These are phyloP conservation scores for Wickerhamomyces chaumierensis DNA, from an alignment of 805 yeast species.

Conservation along the genomic window DNA sequence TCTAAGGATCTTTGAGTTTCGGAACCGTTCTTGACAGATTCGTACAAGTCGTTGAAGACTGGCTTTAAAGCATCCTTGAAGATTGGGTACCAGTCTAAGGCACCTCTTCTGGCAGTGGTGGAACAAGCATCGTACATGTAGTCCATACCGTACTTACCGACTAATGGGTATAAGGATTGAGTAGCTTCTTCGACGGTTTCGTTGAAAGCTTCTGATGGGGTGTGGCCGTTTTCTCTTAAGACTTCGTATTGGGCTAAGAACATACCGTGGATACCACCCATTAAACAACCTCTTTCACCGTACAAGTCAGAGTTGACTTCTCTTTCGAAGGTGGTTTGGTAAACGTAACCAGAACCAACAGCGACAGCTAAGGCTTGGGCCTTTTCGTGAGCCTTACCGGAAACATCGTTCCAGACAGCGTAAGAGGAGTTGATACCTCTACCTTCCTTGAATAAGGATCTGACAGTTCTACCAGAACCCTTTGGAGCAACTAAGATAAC, in stretches of 20 bases:
- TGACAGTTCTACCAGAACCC: slow-evolving; percentile 99
- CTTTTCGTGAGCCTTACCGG: slow-evolving; percentile 99
- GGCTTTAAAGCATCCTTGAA: slow-evolving; percentile 99
- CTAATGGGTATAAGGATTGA: slow-evolving; percentile 96
- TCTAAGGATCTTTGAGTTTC: slow-evolving; percentile 98
- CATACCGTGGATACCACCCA: slow-evolving; percentile 99
- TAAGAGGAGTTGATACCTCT: slow-evolving; percentile 99
- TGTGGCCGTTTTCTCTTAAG: slow-evolving; percentile 98
- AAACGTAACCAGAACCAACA: slow-evolving; percentile 98
- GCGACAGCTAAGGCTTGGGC: slow-evolving; percentile 98
- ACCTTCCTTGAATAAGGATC: slow-evolving; percentile 99
- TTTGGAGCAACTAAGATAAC: slow-evolving; percentile 99
- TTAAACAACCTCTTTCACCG: slow-evolving; percentile 99
- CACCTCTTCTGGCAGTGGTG: slow-evolving; percentile 99
- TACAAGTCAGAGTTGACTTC: slow-evolving; percentile 98
- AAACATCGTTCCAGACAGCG: slow-evolving; percentile 98
- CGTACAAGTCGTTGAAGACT: slow-evolving; percentile 92
- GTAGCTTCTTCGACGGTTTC: slow-evolving; percentile 99
- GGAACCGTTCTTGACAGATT: slow-evolving; percentile 87
- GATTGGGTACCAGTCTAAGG: slow-evolving; percentile 99
- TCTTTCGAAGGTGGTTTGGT: slow-evolving; percentile 98
- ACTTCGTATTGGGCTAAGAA: slow-evolving; percentile 99
- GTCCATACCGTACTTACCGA: slow-evolving; percentile 99
- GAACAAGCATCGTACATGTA: slow-evolving; percentile 99
- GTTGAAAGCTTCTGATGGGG: slow-evolving; percentile 99